Conservation (phyloP, 2,329 filamentous ascomycete genomes). For the Fusarium sp. region DNA sequence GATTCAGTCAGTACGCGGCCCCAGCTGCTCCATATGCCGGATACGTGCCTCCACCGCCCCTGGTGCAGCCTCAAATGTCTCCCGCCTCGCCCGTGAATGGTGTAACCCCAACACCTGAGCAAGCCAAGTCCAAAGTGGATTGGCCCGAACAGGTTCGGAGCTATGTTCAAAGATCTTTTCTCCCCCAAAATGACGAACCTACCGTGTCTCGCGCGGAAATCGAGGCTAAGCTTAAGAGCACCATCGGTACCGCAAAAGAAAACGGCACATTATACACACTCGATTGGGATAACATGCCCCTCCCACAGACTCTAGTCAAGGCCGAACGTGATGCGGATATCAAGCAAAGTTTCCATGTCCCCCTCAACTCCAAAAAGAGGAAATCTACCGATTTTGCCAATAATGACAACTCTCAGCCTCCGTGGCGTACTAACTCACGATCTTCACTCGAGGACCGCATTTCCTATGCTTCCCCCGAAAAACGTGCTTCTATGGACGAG, state of each 20-base stretch:
- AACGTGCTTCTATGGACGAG: conserved; percentile 60
- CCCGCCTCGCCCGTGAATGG: conserved; percentile 44
- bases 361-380: conserved; percentile 75
- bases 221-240: conserved; percentile 84
- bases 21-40: conserved; percentile 52
- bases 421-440: conserved; percentile 78
- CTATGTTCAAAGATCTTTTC: conserved; percentile 92
- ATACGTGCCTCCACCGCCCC: conserved; percentile 49
- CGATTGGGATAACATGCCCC: conserved; percentile 85
- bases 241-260: conserved; percentile 86
- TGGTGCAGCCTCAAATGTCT: conserved; percentile 45
- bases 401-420: conserved; percentile 68
- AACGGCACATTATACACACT: conserved; percentile 76
- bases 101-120: conserved; percentile 49
- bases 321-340: conserved; percentile 71
- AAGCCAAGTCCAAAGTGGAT: conserved; percentile 72
- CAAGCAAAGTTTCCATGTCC: conserved; percentile 50
- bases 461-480: conserved; percentile 66
- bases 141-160: conserved; percentile 86
- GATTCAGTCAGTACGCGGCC: conserved; percentile 62
- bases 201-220: conserved; percentile 77
- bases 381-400: conserved; percentile 78
- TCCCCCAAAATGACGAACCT: conserved; percentile 74
- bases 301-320: conserved; percentile 87
- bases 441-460: conserved; percentile 79